Percentiles rank a stretch among this genome's conserved stretches.
Conservation (phyloP, 768 basidiomycete genomes). For the Serendipita vermifera region DNA sequence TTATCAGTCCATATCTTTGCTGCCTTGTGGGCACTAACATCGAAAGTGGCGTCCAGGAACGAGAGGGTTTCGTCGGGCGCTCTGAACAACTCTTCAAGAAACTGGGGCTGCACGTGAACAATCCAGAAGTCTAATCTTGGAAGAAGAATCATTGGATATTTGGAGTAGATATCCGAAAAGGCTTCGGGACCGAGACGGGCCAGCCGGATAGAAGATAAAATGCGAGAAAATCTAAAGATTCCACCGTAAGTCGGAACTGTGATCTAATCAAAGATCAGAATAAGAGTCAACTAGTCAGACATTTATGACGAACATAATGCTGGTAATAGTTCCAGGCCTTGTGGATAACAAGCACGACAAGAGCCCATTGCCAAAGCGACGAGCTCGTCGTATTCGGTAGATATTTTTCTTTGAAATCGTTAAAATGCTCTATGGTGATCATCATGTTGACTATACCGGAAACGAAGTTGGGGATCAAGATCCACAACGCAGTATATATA, state of each 20-base stretch:
- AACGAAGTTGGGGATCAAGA: too few species aligned
- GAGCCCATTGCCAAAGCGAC: too few species aligned
- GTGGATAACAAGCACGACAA: too few species aligned
- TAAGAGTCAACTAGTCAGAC: too few species aligned
- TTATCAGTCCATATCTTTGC: not conserved
- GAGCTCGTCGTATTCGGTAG: too few species aligned
- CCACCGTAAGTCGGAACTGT: not conserved
- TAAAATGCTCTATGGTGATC: too few species aligned
- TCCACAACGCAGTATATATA: too few species aligned
- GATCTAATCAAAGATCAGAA: not conserved
- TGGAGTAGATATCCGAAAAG: not conserved
- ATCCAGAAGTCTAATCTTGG: not conserved
- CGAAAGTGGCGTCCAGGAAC: not conserved
- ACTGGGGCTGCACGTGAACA: not conserved
- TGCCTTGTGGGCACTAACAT: not conserved
- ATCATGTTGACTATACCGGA: too few species aligned
- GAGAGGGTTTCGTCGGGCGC: slow-evolving; percentile 18
- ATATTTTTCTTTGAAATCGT: too few species aligned
- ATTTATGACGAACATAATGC: too few species aligned
- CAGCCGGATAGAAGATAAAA: not conserved
- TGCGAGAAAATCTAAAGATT: not conserved
- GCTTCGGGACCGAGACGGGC: not conserved
- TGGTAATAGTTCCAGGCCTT: too few species aligned
- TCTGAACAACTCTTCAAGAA: slow-evolving; percentile 19
- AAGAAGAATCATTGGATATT: not conserved